These are phyloP conservation scores for Ceriops decandra DNA, from an alignment of 345 rosid genomes.

Conservation along the genomic window DNA sequence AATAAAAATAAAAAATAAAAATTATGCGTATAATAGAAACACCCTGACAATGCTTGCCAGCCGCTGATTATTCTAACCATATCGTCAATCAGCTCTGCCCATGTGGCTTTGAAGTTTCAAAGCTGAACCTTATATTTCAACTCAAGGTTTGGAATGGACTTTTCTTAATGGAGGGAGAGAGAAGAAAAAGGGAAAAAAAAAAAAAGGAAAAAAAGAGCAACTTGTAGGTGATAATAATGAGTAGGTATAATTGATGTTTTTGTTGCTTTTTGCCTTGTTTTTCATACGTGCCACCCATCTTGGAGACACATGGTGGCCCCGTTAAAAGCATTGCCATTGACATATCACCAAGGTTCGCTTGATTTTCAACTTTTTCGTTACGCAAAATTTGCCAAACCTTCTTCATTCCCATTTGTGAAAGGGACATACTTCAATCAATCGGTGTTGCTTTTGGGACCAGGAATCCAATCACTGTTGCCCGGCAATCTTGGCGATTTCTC, in stretches of 20 bases:
- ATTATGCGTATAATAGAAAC: too few relatives aligned
- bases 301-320: constrained; percentile 20
- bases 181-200: too few relatives aligned
- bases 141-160: background rate
- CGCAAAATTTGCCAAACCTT: background rate
- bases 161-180: background rate
- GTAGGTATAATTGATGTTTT: constrained; percentile 20
- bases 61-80: too few relatives aligned
- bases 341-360: constrained; percentile 25
- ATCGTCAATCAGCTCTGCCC: background rate
- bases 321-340: constrained; percentile 20
- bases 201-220: background rate
- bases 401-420: background rate
- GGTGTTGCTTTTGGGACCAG: too few relatives aligned
- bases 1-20: too few relatives aligned
- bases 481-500: background rate
- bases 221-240: constrained; percentile 14
- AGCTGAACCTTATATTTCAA: constrained; percentile 1
- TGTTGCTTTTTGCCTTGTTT: background rate
- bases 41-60: too few relatives aligned
- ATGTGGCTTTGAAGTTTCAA: constrained; percentile 1
- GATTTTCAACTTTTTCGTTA: constrained; percentile 5
- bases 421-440: too few relatives aligned
- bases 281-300: constrained; percentile 18
- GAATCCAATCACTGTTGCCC: background rate